Evolutionary conservation across 306 rosid genomes (phyloP), one percentile per base, ranked within the genome.

Genomic region (Prunus mume): DNA sequence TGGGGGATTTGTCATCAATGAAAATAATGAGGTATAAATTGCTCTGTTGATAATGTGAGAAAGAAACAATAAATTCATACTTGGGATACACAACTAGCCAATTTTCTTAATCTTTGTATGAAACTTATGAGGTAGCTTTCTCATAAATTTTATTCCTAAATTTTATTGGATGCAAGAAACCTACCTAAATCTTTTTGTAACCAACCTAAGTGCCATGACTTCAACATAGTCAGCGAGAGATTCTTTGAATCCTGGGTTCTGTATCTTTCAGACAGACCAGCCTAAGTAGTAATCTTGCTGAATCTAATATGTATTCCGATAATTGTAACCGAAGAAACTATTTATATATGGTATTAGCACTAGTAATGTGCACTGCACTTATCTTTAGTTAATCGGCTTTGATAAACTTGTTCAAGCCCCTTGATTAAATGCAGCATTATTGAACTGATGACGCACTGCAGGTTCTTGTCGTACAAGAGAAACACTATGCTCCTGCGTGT

Each of bases 391-490:
- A 12, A 56, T 56, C 6, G 1, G 62, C 24, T 11, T 69, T 50
- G 0, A 57, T 38, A 9, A 41, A 47, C 55, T 72, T 41, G 27
- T 51, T 61, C 14, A 64, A 54, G 14, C 62, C 28, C 30, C 17
- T 34, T 15, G 19, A 18, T 54, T 20, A 28, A 68, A 22, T 41
- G 66, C 15, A n/a, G 74, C 12, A 22, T 41, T 68, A 69, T 54
- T 17, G 30, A 15, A 18, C 68, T 49, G 68, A 28, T 52, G 56
- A 65, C 38, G 22, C 64, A 64, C 30, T 1, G 24, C 82, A 95
- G 99, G 97, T 95, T 45, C 96, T 95, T 76, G 99, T 92, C 4
- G 99, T 95, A 34, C 97, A 95, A 90, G 99, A 92, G 84, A 92
- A 87, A 74, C 90, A 92, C n/a, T 88, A 93, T 72, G 82, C 84